phyloP scores from a whole-genome alignment of 208 protist species.

The Angomonas deanei region DNA sequence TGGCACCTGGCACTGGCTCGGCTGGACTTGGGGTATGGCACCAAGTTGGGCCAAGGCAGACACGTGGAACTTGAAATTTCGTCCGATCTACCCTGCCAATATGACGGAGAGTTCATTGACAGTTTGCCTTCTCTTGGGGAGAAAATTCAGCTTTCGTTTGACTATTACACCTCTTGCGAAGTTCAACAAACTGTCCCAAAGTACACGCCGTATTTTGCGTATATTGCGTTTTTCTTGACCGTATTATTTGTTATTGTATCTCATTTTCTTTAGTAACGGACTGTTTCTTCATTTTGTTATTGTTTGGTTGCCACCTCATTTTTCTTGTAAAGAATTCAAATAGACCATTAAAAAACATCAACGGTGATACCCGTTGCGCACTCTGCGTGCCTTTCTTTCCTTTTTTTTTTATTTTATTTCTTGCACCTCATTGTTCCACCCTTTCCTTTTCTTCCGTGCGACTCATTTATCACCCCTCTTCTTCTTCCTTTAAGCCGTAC shows the following conservation, averaged over 20 bases:
- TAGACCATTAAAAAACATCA: too few relatives aligned
- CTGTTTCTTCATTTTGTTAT: too few relatives aligned
- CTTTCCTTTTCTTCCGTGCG: too few relatives aligned
- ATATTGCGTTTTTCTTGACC: not conserved
- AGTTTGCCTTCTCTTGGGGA: not conserved
- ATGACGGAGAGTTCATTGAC: conserved; percentile 43
- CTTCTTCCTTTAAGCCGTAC: too few relatives aligned
- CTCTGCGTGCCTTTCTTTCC: too few relatives aligned
- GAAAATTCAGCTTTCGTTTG: not conserved
- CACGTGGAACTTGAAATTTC: conserved; percentile 19
- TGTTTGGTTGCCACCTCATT: too few relatives aligned
- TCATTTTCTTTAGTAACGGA: too few relatives aligned
- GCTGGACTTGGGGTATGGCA: conserved; percentile 35
- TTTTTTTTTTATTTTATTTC: too few relatives aligned
- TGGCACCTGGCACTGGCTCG: conserved; percentile 49
- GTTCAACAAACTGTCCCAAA: not conserved
- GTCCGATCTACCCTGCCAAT: conserved; percentile 28
- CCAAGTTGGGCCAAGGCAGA: conserved; percentile 42
- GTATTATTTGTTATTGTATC: not conserved
- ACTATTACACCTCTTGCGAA: not conserved
- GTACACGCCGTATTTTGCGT: not conserved
- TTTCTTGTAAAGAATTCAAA: too few relatives aligned
- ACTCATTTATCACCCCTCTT: too few relatives aligned
- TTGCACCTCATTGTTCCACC: too few relatives aligned
- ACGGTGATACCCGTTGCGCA: too few relatives aligned